Evolutionary conservation across 306 rosid genomes (phyloP), one percentile per base, ranked within the genome.

Genomic region (Oemleria cerasiformis): DNA sequence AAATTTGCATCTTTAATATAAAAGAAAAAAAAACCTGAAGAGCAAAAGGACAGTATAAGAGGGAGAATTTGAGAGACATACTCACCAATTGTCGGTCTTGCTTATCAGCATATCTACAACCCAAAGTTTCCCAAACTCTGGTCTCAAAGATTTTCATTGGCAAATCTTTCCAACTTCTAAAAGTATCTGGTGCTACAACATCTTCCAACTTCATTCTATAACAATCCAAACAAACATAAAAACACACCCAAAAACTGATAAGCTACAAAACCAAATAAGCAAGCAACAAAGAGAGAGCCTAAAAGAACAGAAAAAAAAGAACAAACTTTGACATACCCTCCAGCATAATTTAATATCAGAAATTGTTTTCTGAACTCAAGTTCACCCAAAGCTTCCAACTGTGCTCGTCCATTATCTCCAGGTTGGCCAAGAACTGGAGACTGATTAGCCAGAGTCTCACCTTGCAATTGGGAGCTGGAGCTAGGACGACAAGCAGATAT

Each of bases 331-430:
- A 12, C 48, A 39, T 67, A 87, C 96, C 78, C 59, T 53, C 92
- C 93, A n/a, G 74, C 51, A 20, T 90, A 90, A 67, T 74, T 86
- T 48, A 87, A 56, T 2, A 90, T 43, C 48, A 90, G 73, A 77
- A 90, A 90, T 9, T 90, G 85, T 65, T 71, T 87, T 15, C 88
- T 73, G 66, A 82, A 90, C 40, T 90, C 93, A 11, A 90, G 80
- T 63, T 90, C 93, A 14, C 91, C 96, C 65, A 88, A 56, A 25
- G 91, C 96, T 34, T 16, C 73, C 47, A 78, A 61, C n/a, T 59
- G 67, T 6, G 82, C 63, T 12, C 41, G 64, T 58, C 48, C 72
- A 63, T 38, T 6, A 36, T 34, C 73, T 39, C 49, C 58, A 9
- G 44, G 65, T 43, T 66, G 50, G 21, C 64, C 65, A 39, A 50